phyloP scores from a whole-genome alignment of 208 protist genomes.

The Trichomonas tenax region DNA sequence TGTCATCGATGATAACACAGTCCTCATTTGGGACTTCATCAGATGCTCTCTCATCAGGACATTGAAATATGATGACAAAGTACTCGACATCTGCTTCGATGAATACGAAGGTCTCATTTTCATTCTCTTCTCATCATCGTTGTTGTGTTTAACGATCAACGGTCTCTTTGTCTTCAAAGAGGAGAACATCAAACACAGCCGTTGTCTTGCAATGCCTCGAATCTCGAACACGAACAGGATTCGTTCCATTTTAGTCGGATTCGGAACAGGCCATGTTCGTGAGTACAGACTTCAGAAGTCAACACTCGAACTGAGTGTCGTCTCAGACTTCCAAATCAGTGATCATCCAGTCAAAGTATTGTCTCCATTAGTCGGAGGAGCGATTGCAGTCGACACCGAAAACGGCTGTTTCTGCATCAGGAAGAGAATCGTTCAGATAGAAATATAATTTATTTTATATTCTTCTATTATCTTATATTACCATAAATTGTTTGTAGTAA shows the following conservation, averaged over 20 bases:
- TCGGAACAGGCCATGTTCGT: neutral
- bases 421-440: too few species aligned
- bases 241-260: neutral
- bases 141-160: neutral
- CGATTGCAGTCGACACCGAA: too few species aligned
- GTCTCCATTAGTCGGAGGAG: too few species aligned
- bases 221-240: neutral
- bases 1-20: neutral
- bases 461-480: too few species aligned
- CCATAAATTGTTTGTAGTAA: too few species aligned
- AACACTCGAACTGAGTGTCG: too few species aligned
- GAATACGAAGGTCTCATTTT: neutral
- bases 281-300: too few species aligned
- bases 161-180: neutral
- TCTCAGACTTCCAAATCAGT: too few species aligned
- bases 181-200: neutral
- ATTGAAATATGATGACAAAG: neutral
- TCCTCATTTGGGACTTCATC: neutral
- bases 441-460: too few species aligned
- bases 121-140: neutral
- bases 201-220: neutral
- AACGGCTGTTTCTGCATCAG: too few species aligned
- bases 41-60: neutral
- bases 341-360: too few species aligned
- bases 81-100: neutral